Base-by-base conservation (phyloP, 768 basidiomycete genomes). In the Lactifluus rugatus region DNA sequence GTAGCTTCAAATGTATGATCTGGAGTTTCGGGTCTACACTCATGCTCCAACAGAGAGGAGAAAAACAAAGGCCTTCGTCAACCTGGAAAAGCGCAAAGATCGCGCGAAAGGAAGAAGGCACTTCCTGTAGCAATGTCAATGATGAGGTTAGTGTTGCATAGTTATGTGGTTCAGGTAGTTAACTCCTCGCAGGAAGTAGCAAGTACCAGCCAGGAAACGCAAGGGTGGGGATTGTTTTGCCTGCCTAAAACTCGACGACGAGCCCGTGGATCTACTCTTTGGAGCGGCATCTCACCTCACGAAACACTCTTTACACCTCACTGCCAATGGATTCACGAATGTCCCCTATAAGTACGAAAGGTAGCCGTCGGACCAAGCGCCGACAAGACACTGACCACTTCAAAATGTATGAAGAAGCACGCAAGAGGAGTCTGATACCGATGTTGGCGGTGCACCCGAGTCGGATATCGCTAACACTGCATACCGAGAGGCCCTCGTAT, bases 71-170 rank as follows among this genome's bases (percentile, higher is more conserved):
- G 89, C 98, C 10, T 76, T 99, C 6, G 74, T 87, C 21, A 95
- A 93, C 70, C 95, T 99, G 70, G 92, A 89, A 73, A 97, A 96
- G 76, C 79, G 92, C 55, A 97, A 97, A 70, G 92, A 94, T 54
- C 74, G 90, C 46, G 91, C 91, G 5, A 94, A 78, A 80, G 89
- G 66, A 93, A 89, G 77, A 93, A 82, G 70, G 81, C 80, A 0
- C 67, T 64, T 21, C 76, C 70, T 42, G 78, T 71, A 80, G 75
- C 7, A 83, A 82, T 5, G 84, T 78, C 0, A 85, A 76, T 0
- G 83, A 79, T 2, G 74, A 73, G 9, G 85, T 81, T 3, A 79
- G 81, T 62, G 75, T 73, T 62, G 45, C 67, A 66, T 46, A 25
- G 26, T 26, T 9, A 23, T 8, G 42, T 44, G 42, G 2, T 9